Conservation (phyloP, 2,329 filamentous ascomycete genomes). For the Thelonectria rubi region DNA sequence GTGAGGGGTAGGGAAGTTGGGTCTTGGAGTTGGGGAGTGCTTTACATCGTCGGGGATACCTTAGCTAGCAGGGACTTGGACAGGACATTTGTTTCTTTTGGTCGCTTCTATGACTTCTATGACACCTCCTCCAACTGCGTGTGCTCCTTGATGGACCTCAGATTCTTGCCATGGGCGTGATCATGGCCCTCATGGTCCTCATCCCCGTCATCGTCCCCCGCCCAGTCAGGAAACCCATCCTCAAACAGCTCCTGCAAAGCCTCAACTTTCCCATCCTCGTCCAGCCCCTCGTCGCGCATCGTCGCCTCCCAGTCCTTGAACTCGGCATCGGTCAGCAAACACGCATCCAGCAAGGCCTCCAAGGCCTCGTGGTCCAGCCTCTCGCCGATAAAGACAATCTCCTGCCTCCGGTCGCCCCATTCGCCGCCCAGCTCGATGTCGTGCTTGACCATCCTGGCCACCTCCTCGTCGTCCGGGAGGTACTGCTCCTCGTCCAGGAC, state of each 20-base stretch:
- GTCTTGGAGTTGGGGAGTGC: background rate
- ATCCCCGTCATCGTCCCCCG: slow-evolving; percentile 52
- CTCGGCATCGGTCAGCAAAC: slow-evolving; percentile 69
- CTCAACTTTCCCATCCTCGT: slow-evolving; percentile 53
- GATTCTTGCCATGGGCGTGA: slow-evolving; percentile 19
- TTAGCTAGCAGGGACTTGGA: no score
- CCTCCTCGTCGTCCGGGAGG: slow-evolving; percentile 56
- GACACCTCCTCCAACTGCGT: slow-evolving; percentile 31
- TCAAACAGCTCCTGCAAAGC: slow-evolving; percentile 62
- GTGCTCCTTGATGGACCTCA: slow-evolving; percentile 36
- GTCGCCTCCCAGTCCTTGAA: slow-evolving; percentile 61
- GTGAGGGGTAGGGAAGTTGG: background rate
- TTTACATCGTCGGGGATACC: no score
- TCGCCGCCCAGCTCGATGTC: slow-evolving; percentile 63
- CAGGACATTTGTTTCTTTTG: background rate
- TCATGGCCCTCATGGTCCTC: slow-evolving; percentile 45
- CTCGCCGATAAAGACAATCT: slow-evolving; percentile 79
- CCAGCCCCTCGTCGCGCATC: slow-evolving; percentile 54
- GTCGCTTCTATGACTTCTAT: background rate
- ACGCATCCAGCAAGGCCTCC: slow-evolving; percentile 64
- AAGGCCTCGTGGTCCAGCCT: slow-evolving; percentile 63
- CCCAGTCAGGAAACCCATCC: slow-evolving; percentile 68
- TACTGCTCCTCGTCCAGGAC: slow-evolving; percentile 63
- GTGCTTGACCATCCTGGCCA: slow-evolving; percentile 58
- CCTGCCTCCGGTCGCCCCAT: slow-evolving; percentile 77